A percentile compares a stretch with the other conserved stretches of the same genome.
phyloP scores from a whole-genome alignment of 1,284 basidiomycete genomes.

The Tremellales sp. region DNA sequence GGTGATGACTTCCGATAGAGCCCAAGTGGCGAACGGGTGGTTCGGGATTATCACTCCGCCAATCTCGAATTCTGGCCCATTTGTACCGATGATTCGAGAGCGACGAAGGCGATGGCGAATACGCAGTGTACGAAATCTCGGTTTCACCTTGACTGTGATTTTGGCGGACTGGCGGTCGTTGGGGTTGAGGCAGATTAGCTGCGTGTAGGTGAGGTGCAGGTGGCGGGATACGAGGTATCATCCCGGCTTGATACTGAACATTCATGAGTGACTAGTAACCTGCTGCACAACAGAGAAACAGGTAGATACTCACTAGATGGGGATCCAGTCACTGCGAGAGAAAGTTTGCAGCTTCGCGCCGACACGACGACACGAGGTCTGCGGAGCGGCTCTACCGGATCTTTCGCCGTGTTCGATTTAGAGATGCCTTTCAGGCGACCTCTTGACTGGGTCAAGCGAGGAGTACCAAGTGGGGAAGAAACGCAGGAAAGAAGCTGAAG shows the following conservation, averaged over 20 bases:
- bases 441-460: too few relatives aligned
- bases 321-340: too few relatives aligned
- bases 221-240: background rate
- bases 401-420: too few relatives aligned
- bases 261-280: background rate
- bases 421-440: too few relatives aligned
- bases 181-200: background rate
- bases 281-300: background rate
- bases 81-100: conserved; percentile 9
- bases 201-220: background rate
- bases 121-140: conserved; percentile 11
- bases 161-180: too few relatives aligned
- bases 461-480: too few relatives aligned
- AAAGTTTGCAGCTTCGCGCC: too few relatives aligned
- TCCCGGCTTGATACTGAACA: background rate
- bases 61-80: conserved; percentile 8
- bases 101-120: conserved; percentile 17
- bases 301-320: too few relatives aligned
- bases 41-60: conserved; percentile 4
- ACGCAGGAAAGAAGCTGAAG: background rate
- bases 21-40: too few relatives aligned
- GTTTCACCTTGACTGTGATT: background rate
- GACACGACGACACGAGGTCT: too few relatives aligned
- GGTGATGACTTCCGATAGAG: too few relatives aligned
- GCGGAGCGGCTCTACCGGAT: too few relatives aligned